These are phyloP conservation scores for Podospora pseudocomata DNA, from an alignment of 495 filamentous ascomycete species.

Conservation along the genomic window DNA sequence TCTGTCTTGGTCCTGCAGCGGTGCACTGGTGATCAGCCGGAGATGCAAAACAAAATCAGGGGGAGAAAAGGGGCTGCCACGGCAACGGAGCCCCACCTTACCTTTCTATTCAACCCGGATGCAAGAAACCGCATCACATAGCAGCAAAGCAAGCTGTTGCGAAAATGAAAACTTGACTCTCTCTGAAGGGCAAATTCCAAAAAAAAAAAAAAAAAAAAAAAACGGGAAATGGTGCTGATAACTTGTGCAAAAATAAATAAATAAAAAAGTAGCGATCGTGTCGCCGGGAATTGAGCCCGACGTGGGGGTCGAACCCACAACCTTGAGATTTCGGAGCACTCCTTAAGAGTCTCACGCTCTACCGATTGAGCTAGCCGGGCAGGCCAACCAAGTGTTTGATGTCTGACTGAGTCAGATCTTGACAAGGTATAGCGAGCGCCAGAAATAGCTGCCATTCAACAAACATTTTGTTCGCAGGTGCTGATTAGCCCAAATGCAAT, in stretches of 20 bases:
- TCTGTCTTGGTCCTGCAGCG: no score
- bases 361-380: slow-evolving; percentile 73
- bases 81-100: neutral
- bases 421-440: no score
- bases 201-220: no score
- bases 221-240: no score
- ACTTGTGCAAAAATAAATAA: neutral
- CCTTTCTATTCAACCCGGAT: neutral
- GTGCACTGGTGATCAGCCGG: neutral
- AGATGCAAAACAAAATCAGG: neutral
- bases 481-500: no score
- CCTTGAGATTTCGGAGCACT: slow-evolving; percentile 24
- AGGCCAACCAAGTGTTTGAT: neutral
- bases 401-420: neutral
- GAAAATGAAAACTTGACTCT: no score
- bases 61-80: neutral
- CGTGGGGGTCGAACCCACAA: slow-evolving; percentile 30
- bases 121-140: no score
- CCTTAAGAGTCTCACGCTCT: slow-evolving; percentile 80
- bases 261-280: neutral
- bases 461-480: no score
- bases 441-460: no score
- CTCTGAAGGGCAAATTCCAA: no score
- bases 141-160: no score
- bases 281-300: slow-evolving; percentile 26